Evolutionary conservation across 257 asterid species (phyloP).

Genomic region (Mitragyna speciosa): DNA sequence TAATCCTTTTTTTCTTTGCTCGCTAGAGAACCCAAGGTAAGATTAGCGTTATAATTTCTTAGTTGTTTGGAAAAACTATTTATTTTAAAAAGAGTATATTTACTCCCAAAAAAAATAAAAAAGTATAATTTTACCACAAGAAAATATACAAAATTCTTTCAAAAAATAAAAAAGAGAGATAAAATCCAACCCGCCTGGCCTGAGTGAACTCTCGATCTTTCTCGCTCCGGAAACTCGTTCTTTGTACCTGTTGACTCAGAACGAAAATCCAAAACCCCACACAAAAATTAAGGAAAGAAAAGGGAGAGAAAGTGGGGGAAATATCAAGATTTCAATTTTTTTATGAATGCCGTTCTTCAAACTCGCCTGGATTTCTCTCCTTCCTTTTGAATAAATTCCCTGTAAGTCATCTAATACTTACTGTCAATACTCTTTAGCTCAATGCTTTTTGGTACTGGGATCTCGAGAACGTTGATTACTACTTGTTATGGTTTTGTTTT

Average conservation of each 20-base stretch:
- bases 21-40: no score
- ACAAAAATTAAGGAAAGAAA: neutral
- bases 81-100: no score
- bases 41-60: no score
- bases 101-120: no score
- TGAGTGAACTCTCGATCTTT: slow-evolving; percentile 4
- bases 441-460: neutral
- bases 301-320: no score
- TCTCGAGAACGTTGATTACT: neutral
- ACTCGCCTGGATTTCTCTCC: slow-evolving; percentile 4
- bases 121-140: neutral
- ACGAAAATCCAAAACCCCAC: neutral
- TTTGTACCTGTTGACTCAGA: slow-evolving; percentile 5
- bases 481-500: neutral
- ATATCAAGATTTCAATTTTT: neutral
- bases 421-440: neutral
- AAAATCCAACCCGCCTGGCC: neutral
- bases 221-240: slow-evolving; percentile 8
- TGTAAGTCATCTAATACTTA: neutral
- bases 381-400: neutral
- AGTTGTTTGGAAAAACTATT: no score
- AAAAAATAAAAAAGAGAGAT: neutral
- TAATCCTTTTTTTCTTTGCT: no score
- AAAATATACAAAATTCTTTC: neutral
- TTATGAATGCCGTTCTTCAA: neutral